A percentile compares a stretch with the other conserved stretches of the same genome.
phyloP scores from a whole-genome alignment of 495 filamentous ascomycete species.

The Paragyromitra xinjiangensis region DNA sequence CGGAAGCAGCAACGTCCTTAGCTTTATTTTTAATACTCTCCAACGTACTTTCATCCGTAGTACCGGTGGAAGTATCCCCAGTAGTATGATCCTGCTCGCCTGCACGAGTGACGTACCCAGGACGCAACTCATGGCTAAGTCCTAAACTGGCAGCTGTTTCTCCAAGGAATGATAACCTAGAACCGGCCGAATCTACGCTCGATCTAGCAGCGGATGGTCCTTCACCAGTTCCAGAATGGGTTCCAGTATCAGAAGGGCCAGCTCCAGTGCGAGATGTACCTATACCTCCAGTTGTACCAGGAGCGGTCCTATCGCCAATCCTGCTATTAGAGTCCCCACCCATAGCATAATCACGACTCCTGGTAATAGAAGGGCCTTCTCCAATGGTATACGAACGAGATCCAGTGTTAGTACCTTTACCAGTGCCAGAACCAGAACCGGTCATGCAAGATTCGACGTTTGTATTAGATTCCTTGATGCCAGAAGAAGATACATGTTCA shows the following conservation, averaged over 20 bases:
- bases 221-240: background rate
- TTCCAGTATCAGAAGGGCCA: background rate
- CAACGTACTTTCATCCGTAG: background rate
- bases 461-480: slow-evolving; percentile 50
- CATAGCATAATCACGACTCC: slow-evolving; percentile 3
- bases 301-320: background rate
- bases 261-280: background rate
- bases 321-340: background rate
- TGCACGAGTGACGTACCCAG: background rate
- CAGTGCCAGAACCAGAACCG: slow-evolving; percentile 12
- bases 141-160: slow-evolving; percentile 10
- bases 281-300: background rate
- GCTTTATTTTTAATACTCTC: background rate
- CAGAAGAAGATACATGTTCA: slow-evolving; percentile 47
- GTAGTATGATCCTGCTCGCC: background rate
- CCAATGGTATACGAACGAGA: slow-evolving; percentile 12
- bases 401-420: background rate
- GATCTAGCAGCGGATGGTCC: background rate
- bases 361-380: background rate
- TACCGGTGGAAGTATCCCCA: background rate
- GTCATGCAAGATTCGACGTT: slow-evolving; percentile 41
- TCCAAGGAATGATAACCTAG: slow-evolving; percentile 19
- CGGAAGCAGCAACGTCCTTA: no score
- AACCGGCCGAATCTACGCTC: background rate
- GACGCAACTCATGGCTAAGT: background rate